phyloP scores from a whole-genome alignment of 192 early-diverging fungal genomes.

The Geranomyces michiganensis region DNA sequence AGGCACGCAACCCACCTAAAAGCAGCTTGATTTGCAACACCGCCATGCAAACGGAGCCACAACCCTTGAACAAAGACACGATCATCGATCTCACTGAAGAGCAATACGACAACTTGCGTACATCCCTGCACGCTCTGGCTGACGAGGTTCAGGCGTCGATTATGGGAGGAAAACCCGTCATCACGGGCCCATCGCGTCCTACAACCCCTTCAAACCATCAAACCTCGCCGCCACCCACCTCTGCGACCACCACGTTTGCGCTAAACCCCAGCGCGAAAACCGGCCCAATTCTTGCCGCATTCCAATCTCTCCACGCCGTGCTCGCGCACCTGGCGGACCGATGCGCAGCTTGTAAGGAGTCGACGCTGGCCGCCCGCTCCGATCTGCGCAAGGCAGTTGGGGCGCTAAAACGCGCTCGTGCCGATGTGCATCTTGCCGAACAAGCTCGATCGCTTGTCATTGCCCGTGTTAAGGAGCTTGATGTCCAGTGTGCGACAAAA shows the following conservation, averaged over 20 bases:
- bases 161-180: not conserved
- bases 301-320: slow-evolving; percentile 4
- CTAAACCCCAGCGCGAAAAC: not conserved
- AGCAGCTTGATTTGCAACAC: not conserved
- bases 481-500: not conserved
- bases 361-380: not conserved
- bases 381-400: not conserved
- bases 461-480: slow-evolving; percentile 11
- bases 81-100: not conserved
- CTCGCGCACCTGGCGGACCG: slow-evolving; percentile 1
- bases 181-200: not conserved
- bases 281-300: not conserved
- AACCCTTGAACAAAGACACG: not conserved
- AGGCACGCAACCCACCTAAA: not conserved
- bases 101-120: not conserved
- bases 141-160: not conserved
- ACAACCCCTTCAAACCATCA: not conserved
- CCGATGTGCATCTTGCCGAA: not conserved
- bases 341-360: not conserved
- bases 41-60: not conserved
- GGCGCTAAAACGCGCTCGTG: slow-evolving; percentile 4
- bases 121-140: not conserved
- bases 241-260: not conserved
- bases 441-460: not conserved
- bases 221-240: not conserved